Percentiles rank a stretch among this genome's conserved stretches.
Conservation (phyloP, 305 asterid genomes). For the Fraxinus floribunda region DNA sequence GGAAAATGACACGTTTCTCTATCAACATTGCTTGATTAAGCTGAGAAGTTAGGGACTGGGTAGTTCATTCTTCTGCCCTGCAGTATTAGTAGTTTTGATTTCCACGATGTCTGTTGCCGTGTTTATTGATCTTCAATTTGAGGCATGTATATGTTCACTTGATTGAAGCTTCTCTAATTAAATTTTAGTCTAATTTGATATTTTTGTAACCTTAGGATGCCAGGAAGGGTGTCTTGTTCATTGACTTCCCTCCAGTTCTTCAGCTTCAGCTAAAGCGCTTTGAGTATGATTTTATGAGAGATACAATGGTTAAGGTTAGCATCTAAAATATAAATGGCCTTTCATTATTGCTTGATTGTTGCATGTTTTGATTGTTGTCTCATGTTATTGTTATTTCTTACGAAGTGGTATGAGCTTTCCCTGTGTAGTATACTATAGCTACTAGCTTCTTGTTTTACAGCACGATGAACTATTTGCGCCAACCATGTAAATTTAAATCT, state of each 20-base stretch:
- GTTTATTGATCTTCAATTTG: slow-evolving; percentile 5
- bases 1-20: neutral
- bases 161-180: slow-evolving; percentile 6
- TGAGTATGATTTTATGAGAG: slow-evolving; percentile 94
- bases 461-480: neutral
- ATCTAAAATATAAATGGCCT: neutral
- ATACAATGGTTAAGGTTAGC: slow-evolving; percentile 96
- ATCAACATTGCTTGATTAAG: slow-evolving; percentile 15
- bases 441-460: neutral
- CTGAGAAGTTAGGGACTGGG: slow-evolving; percentile 11
- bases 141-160: neutral
- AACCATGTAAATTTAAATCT: neutral
- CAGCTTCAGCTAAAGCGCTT: slow-evolving; percentile 97
- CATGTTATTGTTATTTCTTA: neutral
- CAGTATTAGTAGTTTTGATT: neutral
- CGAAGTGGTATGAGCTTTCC: neutral
- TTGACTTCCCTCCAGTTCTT: slow-evolving; percentile 95
- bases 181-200: slow-evolving; percentile 19
- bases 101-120: neutral
- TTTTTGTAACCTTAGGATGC: slow-evolving; percentile 72
- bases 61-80: neutral
- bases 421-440: neutral
- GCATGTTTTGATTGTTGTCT: neutral
- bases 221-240: slow-evolving; percentile 89
- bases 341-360: neutral